Evolutionary conservation across 2,329 filamentous ascomycete species (phyloP).

Genomic region (Chaetomium strumarium): DNA sequence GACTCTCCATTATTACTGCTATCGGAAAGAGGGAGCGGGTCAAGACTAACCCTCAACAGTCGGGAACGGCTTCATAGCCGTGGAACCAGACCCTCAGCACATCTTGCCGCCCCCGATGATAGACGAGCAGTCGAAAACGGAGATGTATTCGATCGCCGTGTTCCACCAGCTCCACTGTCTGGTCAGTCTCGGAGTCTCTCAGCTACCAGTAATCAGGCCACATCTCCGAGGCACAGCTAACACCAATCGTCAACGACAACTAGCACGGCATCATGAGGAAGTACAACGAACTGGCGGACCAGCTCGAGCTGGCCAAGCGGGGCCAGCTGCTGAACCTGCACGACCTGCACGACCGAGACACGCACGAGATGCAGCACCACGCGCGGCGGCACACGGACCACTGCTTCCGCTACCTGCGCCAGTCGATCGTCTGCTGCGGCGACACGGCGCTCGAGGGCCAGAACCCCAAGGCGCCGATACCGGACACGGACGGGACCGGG

Average conservation of each 20-base stretch:
- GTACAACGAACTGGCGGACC: constrained; percentile 9
- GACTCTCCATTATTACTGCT: not conserved
- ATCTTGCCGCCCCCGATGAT: constrained; percentile 4
- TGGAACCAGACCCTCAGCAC: not conserved
- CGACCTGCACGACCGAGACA: not conserved
- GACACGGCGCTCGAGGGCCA: constrained; percentile 14
- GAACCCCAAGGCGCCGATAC: not conserved
- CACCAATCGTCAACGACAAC: not conserved
- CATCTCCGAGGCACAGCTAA: not conserved
- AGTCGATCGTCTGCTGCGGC: constrained; percentile 12
- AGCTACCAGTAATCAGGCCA: not conserved
- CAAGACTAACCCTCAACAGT: not conserved
- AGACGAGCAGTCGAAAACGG: not conserved
- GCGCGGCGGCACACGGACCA: constrained; percentile 8
- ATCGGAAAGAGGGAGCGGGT: too few species aligned
- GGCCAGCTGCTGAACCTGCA: not conserved
- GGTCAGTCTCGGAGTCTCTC: not conserved
- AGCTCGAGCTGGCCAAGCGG: not conserved
- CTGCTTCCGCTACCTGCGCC: constrained; percentile 16
- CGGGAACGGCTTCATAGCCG: constrained; percentile 5
- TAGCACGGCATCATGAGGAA: constrained; percentile 9
- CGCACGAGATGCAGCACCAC: not conserved
- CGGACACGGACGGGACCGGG: constrained; percentile 3
- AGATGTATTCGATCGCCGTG: constrained; percentile 8
- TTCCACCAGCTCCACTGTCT: constrained; percentile 15